phyloP scores from a whole-genome alignment of 345 rosid species.

The Barbarea vulgaris region DNA sequence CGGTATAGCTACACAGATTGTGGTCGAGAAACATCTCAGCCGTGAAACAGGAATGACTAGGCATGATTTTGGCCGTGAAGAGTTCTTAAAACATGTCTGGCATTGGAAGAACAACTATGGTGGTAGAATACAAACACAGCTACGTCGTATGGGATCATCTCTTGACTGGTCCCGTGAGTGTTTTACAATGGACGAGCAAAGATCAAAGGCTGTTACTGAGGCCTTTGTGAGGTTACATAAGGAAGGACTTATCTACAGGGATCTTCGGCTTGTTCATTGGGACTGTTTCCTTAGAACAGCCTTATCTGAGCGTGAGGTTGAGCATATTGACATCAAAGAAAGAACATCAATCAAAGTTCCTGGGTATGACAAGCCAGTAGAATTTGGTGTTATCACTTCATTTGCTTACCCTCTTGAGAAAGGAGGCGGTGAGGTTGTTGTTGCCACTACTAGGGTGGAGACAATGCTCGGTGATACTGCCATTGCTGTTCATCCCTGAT shows the following conservation, averaged over 20 bases:
- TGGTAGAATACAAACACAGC: constrained; percentile 60
- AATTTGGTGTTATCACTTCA: constrained; percentile 78
- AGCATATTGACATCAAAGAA: constrained; percentile 67
- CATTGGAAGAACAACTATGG: constrained; percentile 75
- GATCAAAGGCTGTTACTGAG: constrained; percentile 78
- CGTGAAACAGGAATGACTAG: constrained; percentile 60
- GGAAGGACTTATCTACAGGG: constrained; percentile 83
- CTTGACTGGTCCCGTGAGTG: constrained; percentile 97
- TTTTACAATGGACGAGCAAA: constrained; percentile 84
- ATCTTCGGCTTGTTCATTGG: constrained; percentile 73
- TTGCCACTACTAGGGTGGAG: constrained; percentile 90
- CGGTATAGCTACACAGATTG: constrained; percentile 90
- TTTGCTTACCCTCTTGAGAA: constrained; percentile 75
- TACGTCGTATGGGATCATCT: constrained; percentile 74
- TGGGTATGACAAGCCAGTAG: constrained; percentile 70
- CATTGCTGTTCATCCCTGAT: constrained; percentile 82
- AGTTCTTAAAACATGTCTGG: constrained; percentile 74
- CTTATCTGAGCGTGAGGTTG: constrained; percentile 77
- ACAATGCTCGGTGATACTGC: constrained; percentile 95
- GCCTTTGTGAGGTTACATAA: constrained; percentile 62
- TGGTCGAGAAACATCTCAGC: constrained; percentile 74
- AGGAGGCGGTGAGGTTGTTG: constrained; percentile 72
- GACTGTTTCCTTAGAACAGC: constrained; percentile 73
- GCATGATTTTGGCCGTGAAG: constrained; percentile 84
- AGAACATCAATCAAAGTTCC: constrained; percentile 58